A percentile compares a stretch with the other conserved stretches of the same genome.
Conservation (phyloP, 202 grass and related monocot genomes). For the Brachypodium distachyon region DNA sequence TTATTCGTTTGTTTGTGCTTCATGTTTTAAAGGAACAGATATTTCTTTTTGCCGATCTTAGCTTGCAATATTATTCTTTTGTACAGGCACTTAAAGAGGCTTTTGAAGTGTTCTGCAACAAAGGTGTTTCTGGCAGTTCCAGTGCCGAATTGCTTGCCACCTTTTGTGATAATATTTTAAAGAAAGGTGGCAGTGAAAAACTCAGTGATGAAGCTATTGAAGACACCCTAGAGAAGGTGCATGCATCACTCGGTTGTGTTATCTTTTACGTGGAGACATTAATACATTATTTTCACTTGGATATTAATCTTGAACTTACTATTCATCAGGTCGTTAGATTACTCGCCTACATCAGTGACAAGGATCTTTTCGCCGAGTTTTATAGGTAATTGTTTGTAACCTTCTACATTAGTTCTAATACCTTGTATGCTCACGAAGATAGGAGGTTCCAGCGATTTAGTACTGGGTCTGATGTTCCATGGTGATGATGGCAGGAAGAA, state of each 20-base stretch:
- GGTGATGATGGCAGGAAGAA: constrained; percentile 61
- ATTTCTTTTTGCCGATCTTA: neutral
- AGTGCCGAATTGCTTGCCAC: constrained; percentile 84
- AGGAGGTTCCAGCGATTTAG: neutral
- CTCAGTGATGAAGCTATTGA: constrained; percentile 98
- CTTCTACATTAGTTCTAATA: neutral
- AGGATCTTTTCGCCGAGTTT: constrained; percentile 93
- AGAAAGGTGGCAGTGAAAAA: constrained; percentile 89
- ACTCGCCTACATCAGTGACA: constrained; percentile 92
- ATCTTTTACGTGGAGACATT: neutral
- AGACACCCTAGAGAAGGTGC: constrained; percentile 93
- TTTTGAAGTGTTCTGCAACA: constrained; percentile 95
- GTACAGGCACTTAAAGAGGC: constrained; percentile 80
- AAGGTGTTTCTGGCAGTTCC: constrained; percentile 84
- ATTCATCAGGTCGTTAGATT: constrained; percentile 76
- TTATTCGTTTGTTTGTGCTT: neutral
- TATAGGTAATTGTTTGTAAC: constrained; percentile 46
- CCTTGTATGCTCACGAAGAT: neutral
- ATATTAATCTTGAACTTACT: neutral
- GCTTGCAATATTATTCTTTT: neutral
- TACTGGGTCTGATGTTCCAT: neutral
- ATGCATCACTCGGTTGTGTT: neutral
- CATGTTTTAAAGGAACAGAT: neutral
- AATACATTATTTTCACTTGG: neutral
- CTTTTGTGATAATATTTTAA: constrained; percentile 90